These are phyloP conservation scores for Gonium pectorale DNA, from an alignment of 139 green algal species.

Conservation along the genomic window DNA sequence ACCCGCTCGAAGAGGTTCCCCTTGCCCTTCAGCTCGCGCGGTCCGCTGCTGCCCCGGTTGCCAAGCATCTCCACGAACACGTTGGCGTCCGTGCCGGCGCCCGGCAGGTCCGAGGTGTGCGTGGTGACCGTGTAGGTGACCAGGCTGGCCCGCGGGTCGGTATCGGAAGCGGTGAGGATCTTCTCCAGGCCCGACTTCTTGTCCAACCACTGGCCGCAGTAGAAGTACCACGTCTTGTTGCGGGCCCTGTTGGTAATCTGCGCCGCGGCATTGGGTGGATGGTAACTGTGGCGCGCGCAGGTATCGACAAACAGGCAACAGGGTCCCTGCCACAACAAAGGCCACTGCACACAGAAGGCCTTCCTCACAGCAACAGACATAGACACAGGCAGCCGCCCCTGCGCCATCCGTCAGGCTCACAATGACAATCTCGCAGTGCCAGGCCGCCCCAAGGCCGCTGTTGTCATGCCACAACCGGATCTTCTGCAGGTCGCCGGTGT, in stretches of 20 bases:
- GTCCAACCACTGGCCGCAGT: constrained; percentile 67
- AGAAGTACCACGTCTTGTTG: constrained; percentile 55
- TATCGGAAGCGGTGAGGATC: constrained; percentile 47
- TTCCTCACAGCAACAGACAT: too few relatives aligned
- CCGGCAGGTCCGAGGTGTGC: constrained; percentile 59
- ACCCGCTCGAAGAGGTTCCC: constrained; percentile 64
- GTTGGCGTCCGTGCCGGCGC: constrained; percentile 73
- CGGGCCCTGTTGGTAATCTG: constrained; percentile 40
- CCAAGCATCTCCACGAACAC: constrained; percentile 72
- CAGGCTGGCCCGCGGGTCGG: constrained; percentile 52
- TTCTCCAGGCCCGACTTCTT: constrained; percentile 59
- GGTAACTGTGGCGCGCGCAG: too few relatives aligned
- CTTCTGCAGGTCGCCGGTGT: constrained; percentile 52
- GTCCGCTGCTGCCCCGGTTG: constrained; percentile 42
- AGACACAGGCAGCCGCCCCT: too few relatives aligned
- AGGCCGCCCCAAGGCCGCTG: constrained; percentile 62
- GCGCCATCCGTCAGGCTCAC: too few relatives aligned
- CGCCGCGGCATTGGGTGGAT: too few relatives aligned
- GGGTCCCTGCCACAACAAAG: too few relatives aligned
- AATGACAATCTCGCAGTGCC: constrained; percentile 68
- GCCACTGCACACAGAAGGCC: too few relatives aligned
- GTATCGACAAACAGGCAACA: too few relatives aligned
- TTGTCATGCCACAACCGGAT: constrained; percentile 54
- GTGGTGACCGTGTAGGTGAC: constrained; percentile 52
- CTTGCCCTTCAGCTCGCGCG: constrained; percentile 49